Evolutionary conservation across 2,329 filamentous ascomycete genomes (phyloP), one percentile per base, ranked within the genome.

Genomic region (Hypomyces rosellus): DNA sequence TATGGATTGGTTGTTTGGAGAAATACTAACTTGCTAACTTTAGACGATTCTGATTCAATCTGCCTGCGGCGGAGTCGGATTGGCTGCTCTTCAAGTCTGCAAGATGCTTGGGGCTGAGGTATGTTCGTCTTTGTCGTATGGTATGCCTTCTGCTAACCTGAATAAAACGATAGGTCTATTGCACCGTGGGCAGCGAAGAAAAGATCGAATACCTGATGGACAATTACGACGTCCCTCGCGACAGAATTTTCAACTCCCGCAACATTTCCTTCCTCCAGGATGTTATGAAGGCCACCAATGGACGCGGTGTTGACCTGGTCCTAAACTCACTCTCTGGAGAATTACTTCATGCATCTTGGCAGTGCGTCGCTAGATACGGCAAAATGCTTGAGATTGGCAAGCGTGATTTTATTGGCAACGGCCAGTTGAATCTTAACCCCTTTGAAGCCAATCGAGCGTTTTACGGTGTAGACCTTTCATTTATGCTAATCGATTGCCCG

Each of bases 361-460:
- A 66, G 1, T 75, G 71, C 43, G 61, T 78, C 3, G 71, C 74
- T 1, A 57, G 64, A 5, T 73, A 69, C 43, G 74, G 73, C 0
- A 64, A 59, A 3, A 69, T 78, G 60, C 49, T 77, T 0, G 73
- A 77, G 46, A 68, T 77, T n/a, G 72, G 71, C 6, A 71, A 71
- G 54, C 59, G 65, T 6, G 71, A 76, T 43, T 60, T 74, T 1
- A 56, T 67, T 1, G 66, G 67, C 1, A 65, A 69, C 18, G 68
- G 64, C 2, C 58, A 63, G 4, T 62, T 80, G 5, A 67, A 69
- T 1, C 74, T 80, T 72, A 55, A 65, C 1, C 62, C 65, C 0
- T 80, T 81, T 36, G 59, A 67, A 3, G 54, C 54, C 1, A 69
- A 66, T 3, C 60, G 67, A 0, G 61, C 61, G 2, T 72, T 68